A percentile compares a stretch with the other conserved stretches of the same genome.
Conservation (phyloP, 2,329 filamentous ascomycete species). For the Dryadomyces quercivorus region DNA sequence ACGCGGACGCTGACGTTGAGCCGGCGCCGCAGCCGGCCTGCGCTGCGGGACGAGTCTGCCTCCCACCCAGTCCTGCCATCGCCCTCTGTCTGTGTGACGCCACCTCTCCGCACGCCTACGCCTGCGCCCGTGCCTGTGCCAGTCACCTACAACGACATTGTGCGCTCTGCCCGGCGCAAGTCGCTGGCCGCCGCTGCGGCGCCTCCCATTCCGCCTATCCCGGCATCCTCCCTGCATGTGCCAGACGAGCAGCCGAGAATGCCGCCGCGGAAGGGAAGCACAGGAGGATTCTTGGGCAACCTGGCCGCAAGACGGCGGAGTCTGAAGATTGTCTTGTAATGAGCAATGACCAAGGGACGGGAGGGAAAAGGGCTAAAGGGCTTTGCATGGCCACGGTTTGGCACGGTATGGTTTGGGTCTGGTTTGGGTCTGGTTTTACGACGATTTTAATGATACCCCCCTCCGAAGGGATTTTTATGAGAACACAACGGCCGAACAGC, state of each 20-base stretch:
- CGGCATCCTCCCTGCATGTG: too few relatives aligned
- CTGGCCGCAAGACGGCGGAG: conserved; percentile 16
- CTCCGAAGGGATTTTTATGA: not conserved
- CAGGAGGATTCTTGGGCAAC: conserved; percentile 15
- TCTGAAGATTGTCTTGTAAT: conserved; percentile 2
- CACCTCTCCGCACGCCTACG: not conserved
- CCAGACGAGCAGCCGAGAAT: not conserved
- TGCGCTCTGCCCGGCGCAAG: conserved; percentile 16
- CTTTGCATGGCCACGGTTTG: not conserved
- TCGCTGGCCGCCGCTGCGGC: conserved; percentile 1
- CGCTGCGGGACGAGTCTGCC: conserved; percentile 21
- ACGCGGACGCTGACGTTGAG: conserved; percentile 40
- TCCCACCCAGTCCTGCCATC: not conserved
- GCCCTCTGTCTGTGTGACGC: not conserved
- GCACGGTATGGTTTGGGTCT: not conserved
- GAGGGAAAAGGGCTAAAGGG: too few relatives aligned
- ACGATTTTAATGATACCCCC: not conserved
- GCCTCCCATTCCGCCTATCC: not conserved
- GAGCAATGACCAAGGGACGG: too few relatives aligned
- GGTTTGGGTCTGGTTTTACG: too few relatives aligned
- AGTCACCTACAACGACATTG: conserved; percentile 34
- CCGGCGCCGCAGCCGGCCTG: conserved; percentile 41
- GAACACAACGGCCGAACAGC: not conserved
- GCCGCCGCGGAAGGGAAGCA: not conserved
- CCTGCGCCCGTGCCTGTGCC: not conserved